Percentiles rank a stretch among this genome's conserved stretches.
Evolutionary conservation across 129 eudicot genomes (phyloP).

Genomic region (Pittosporum tobira): DNA sequence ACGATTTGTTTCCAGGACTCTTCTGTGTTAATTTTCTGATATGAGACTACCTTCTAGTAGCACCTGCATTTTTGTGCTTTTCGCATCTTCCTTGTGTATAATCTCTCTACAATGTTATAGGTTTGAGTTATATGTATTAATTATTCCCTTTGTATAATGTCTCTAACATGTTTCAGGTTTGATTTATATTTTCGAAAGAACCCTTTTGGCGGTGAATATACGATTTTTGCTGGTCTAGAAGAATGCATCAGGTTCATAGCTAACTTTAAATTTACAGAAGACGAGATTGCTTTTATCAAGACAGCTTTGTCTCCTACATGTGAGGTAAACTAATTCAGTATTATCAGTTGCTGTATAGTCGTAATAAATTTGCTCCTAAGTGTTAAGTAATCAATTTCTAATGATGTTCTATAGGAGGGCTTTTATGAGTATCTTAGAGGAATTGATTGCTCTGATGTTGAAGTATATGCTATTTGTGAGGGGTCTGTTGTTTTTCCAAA

Average conservation of each 20-base stretch:
- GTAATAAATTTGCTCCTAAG: too few species aligned
- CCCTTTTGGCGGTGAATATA: conserved; percentile 94
- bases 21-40: neutral
- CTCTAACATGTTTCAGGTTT: conserved; percentile 59
- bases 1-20: neutral
- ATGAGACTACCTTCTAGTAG: neutral
- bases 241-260: conserved; percentile 93
- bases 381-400: conserved; percentile 6
- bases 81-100: too few species aligned
- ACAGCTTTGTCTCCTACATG: conserved; percentile 64
- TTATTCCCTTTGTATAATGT: neutral
- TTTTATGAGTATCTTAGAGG: conserved; percentile 84
- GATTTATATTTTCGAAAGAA: conserved; percentile 86
- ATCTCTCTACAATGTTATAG: too few species aligned
- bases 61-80: too few species aligned
- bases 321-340: conserved; percentile 54
- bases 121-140: too few species aligned
- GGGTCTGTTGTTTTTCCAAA: conserved; percentile 91
- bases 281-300: conserved; percentile 62
- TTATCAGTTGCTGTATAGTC: conserved; percentile 1
- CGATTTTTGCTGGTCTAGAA: conserved; percentile 91
- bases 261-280: conserved; percentile 64
- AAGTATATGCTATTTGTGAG: conserved; percentile 75
- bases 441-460: conserved; percentile 84
- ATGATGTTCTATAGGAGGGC: conserved; percentile 44